Percentiles rank a stretch among this genome's conserved stretches.
phyloP scores from a whole-genome alignment of 371 early-diverging fungal genomes.

The Basidiobolus meristosporus region DNA sequence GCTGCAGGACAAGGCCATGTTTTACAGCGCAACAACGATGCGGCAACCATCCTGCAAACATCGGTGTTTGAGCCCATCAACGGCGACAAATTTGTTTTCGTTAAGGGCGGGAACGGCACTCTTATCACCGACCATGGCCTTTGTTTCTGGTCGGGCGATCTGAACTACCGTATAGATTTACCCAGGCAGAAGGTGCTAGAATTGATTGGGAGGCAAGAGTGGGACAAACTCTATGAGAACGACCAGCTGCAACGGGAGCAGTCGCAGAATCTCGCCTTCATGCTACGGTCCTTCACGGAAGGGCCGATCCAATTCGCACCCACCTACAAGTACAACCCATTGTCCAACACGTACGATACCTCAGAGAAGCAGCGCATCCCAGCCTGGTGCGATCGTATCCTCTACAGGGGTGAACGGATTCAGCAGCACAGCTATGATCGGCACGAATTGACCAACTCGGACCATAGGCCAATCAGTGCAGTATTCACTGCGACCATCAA shows the following conservation, averaged over 20 bases:
- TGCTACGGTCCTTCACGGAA: conserved; percentile 39
- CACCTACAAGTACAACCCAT: conserved; percentile 69
- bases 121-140: conserved; percentile 56
- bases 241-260: conserved; percentile 50
- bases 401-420: conserved; percentile 19
- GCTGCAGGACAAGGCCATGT: conserved; percentile 66
- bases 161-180: conserved; percentile 69
- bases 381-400: conserved; percentile 73
- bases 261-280: conserved; percentile 23
- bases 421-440: conserved; percentile 21
- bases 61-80: conserved; percentile 16
- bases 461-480: conserved; percentile 62
- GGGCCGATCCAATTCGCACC: conserved; percentile 47
- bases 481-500: too few relatives aligned
- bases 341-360: conserved; percentile 45
- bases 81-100: conserved; percentile 13
- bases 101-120: conserved; percentile 37
- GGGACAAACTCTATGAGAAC: conserved; percentile 14
- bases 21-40: conserved; percentile 52
- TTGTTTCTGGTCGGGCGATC: conserved; percentile 54
- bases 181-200: conserved; percentile 31
- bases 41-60: conserved; percentile 45
- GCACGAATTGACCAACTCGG: conserved; percentile 41
- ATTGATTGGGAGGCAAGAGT: conserved; percentile 15
- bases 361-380: conserved; percentile 65